These are phyloP conservation scores for Aspergillus tamarii DNA, from an alignment of 2,329 filamentous ascomycete species.

Conservation along the genomic window DNA sequence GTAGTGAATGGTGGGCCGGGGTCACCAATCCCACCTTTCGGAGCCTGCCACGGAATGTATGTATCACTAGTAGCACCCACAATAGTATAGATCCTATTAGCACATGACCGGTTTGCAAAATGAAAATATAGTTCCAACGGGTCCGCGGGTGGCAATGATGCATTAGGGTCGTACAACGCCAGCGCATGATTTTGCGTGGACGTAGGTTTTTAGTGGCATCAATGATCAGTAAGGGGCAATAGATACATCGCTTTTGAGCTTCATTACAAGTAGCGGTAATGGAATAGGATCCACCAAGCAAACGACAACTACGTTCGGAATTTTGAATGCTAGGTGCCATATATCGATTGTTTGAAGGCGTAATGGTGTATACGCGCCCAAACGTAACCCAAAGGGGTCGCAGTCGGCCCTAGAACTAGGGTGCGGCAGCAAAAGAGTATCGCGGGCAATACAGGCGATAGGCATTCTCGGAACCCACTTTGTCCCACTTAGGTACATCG, in stretches of 20 bases:
- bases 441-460: neutral
- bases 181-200: neutral
- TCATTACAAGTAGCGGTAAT: neutral
- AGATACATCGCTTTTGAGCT: neutral
- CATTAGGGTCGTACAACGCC: neutral
- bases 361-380: neutral
- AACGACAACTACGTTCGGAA: neutral
- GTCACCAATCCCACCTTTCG: neutral
- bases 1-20: neutral
- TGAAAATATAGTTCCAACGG: no score
- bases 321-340: neutral
- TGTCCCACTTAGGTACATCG: neutral
- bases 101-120: no score
- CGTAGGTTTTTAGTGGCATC: neutral
- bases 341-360: neutral
- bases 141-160: no score
- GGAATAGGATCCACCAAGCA: neutral
- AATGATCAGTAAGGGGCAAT: neutral
- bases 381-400: neutral
- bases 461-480: neutral
- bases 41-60: no score
- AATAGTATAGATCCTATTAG: no score
- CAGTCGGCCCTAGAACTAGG: neutral
- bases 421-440: neutral
- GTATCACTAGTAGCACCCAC: no score